Evolutionary conservation across 1,284 basidiomycete species (phyloP), one percentile per base, ranked within the genome.

Genomic region (Papiliotrema laurentii): DNA sequence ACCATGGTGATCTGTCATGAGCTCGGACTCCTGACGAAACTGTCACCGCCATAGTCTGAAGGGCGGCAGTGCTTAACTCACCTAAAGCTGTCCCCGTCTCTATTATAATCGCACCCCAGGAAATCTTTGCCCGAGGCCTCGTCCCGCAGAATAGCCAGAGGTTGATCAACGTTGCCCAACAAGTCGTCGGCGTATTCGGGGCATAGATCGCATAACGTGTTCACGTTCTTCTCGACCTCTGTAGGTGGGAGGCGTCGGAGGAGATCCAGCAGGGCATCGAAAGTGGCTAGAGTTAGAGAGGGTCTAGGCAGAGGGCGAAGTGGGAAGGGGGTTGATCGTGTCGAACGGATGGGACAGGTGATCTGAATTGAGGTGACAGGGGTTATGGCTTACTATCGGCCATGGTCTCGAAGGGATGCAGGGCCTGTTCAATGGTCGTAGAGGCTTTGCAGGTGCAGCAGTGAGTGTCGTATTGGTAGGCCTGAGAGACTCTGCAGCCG

Each of bases 111-210:
- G 72, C 94, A 97, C 28, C 87, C 87, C 36, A 99, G 82, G 69
- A 89, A 99, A 50, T 97, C 91, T 59, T 82, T 82, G 11, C 90
- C 89, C 9, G 63, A 61, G n/a, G 50, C 59, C 31, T 79, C 79
- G 78, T 97, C 94, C 34, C 81, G 82, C 72, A 82, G 80, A 45
- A 97, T 77, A 65, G 85, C 83, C 56, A 97, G 78, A 11, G 96
- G 96, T 72, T 94, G 89, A 78, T 99, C 96, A 55, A 98, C 92
- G 54, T 88, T 90, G 36, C 89, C 88, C 46, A 94, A 79, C 24
- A 99, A 81, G 75, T 98, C 96, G 65, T 98, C 96, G 14, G 91
- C 89, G 63, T 91, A 87, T 64, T 96, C 89, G n/a, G 93, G 93
- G 55, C 84, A 87, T 64, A 96, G 86, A 36, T 79, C 78, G 54